Evolutionary conservation across 768 basidiomycete species (phyloP).

Genomic region (Termitomyces sp.): DNA sequence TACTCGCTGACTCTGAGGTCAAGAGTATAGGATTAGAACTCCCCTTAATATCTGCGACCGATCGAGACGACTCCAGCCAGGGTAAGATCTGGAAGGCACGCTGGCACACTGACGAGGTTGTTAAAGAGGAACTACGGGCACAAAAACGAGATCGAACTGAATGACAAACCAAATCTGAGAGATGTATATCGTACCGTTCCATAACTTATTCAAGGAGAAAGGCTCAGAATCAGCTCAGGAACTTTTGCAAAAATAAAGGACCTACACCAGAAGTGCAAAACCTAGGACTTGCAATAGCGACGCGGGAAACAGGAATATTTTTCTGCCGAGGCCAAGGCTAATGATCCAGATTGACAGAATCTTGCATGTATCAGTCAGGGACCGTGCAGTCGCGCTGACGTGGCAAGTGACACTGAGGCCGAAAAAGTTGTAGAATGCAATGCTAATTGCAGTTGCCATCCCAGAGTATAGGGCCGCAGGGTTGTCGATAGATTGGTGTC

Average conservation of each 20-base stretch:
- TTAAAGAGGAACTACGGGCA: constrained; percentile 81
- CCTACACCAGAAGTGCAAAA: constrained; percentile 87
- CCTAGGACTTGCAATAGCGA: constrained; percentile 79
- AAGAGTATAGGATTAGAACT: neutral
- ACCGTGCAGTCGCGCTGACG: constrained; percentile 89
- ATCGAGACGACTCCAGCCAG: neutral
- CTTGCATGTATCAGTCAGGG: constrained; percentile 89
- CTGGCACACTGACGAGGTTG: constrained; percentile 65
- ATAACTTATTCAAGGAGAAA: constrained; percentile 49
- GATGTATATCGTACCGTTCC: constrained; percentile 60
- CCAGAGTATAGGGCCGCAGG: constrained; percentile 66
- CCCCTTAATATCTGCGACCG: neutral
- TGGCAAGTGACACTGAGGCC: constrained; percentile 86
- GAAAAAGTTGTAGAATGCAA: constrained; percentile 84
- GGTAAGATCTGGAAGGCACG: constrained; percentile 51
- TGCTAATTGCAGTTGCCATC: constrained; percentile 70
- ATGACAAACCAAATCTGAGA: constrained; percentile 6
- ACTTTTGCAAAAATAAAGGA: constrained; percentile 2
- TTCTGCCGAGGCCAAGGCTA: constrained; percentile 88
- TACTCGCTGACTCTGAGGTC: neutral
- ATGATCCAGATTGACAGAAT: constrained; percentile 96
- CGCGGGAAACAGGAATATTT: constrained; percentile 75
- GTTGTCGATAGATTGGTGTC: constrained; percentile 80
- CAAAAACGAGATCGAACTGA: neutral
- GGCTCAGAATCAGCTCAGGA: constrained; percentile 3